A percentile compares a stretch with the other conserved stretches of the same genome.
phyloP scores from a whole-genome alignment of 768 basidiomycete species.

The Rhodotorula taiwanensis region DNA sequence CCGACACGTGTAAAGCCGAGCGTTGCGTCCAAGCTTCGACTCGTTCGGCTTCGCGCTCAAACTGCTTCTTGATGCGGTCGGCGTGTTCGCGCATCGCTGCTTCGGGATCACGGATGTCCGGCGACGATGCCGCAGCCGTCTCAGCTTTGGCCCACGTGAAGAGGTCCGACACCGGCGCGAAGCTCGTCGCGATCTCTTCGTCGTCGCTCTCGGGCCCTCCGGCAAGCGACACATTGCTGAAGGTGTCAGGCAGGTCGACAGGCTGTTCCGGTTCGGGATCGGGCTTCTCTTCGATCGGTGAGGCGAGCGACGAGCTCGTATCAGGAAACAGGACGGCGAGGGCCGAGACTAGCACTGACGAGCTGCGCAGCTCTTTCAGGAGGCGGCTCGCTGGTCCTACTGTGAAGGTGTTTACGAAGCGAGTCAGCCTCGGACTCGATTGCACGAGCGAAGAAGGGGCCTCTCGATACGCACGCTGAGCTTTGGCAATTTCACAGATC shows the following conservation, averaged over 20 bases:
- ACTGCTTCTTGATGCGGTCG: not conserved
- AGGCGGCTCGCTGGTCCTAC: not conserved
- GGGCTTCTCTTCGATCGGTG: not conserved
- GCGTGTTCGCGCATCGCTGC: not conserved
- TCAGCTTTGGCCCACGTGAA: not conserved
- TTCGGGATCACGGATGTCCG: not conserved
- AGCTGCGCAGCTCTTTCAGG: not conserved
- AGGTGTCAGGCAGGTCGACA: not conserved
- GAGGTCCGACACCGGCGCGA: not conserved
- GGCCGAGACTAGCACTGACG: not conserved
- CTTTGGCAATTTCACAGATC: not conserved
- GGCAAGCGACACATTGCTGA: not conserved
- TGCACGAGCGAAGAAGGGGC: too few relatives aligned
- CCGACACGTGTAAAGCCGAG: too few relatives aligned
- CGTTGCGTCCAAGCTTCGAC: not conserved
- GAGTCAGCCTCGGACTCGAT: too few relatives aligned
- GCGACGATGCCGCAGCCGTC: not conserved
- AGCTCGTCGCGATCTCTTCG: not conserved
- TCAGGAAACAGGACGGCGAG: not conserved
- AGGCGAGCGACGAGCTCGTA: not conserved
- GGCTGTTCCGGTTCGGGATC: not conserved
- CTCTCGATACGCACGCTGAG: conserved; percentile 4
- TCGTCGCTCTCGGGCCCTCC: not conserved
- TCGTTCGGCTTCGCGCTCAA: not conserved
- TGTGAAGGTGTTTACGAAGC: not conserved